A percentile compares a stretch with the other conserved stretches of the same genome.
These are phyloP conservation scores for Tolypocladium paradoxum DNA, from an alignment of 2,329 filamentous ascomycete species.

Conservation along the genomic window DNA sequence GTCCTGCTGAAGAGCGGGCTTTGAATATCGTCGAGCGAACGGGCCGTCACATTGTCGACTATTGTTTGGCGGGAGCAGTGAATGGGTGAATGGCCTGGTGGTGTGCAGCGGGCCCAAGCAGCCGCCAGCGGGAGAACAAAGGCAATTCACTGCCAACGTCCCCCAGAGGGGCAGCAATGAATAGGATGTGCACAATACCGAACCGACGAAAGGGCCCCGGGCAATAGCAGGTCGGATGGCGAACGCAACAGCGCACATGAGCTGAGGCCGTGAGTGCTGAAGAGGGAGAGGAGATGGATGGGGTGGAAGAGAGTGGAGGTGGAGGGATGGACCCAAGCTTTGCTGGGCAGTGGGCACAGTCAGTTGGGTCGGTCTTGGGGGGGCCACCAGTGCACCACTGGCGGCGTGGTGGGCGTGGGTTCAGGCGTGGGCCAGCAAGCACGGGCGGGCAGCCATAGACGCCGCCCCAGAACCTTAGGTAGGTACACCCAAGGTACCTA, in stretches of 20 bases:
- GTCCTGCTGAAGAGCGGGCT: neutral
- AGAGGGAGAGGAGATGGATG: constrained; percentile 1
- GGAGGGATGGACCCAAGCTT: constrained; percentile 2
- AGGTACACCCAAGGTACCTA: neutral
- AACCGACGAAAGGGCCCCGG: constrained; percentile 1
- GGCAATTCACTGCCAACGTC: constrained; percentile 8
- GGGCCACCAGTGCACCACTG: neutral
- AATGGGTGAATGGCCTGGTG: neutral
- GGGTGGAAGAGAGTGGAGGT: constrained; percentile 2
- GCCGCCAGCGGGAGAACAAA: constrained; percentile 5
- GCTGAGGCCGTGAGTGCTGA: neutral
- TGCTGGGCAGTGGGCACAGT: neutral
- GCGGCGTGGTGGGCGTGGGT: neutral
- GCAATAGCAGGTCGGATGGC: constrained; percentile 10
- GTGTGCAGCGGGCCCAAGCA: neutral
- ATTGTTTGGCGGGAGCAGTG: constrained; percentile 1
- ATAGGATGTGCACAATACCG: constrained; percentile 6
- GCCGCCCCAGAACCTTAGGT: neutral
- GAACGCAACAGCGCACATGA: constrained; percentile 9
- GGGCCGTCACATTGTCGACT: constrained; percentile 8
- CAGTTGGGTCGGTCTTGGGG: neutral
- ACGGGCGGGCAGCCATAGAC: neutral
- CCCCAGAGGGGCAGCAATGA: constrained; percentile 12
- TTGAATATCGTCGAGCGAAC: constrained; percentile 1
- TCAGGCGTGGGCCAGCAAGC: neutral